Conservation (phyloP, 345 rosid species). For the Gossypium anomalum region DNA sequence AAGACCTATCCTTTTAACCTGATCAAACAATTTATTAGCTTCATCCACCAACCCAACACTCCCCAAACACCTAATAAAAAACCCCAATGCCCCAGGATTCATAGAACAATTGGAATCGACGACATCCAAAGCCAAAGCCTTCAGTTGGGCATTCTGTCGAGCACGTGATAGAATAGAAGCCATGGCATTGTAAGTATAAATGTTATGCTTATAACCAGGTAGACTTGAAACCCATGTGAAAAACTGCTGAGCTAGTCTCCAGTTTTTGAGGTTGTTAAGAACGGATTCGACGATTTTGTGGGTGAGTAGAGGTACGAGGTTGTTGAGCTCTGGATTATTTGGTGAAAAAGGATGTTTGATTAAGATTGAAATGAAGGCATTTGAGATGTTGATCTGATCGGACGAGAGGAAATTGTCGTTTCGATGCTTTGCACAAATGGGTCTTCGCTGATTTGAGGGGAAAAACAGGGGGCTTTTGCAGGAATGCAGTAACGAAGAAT, state of each 20-base stretch:
- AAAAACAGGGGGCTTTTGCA: neutral
- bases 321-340: slow-evolving; percentile 40
- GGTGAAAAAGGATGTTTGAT: slow-evolving; percentile 43
- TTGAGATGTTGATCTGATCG: slow-evolving; percentile 29
- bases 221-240: slow-evolving; percentile 69
- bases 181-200: slow-evolving; percentile 80
- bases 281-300: slow-evolving; percentile 64
- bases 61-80: slow-evolving; percentile 72
- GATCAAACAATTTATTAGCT: slow-evolving; percentile 66
- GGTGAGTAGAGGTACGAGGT: slow-evolving; percentile 51
- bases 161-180: slow-evolving; percentile 81
- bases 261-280: slow-evolving; percentile 42
- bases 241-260: slow-evolving; percentile 54
- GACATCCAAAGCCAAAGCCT: slow-evolving; percentile 39
- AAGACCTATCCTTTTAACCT: slow-evolving; percentile 43
- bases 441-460: slow-evolving; percentile 12
- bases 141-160: slow-evolving; percentile 82
- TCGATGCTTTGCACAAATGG: slow-evolving; percentile 23
- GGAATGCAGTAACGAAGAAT: neutral
- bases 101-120: slow-evolving; percentile 50
- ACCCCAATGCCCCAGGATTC: slow-evolving; percentile 81
- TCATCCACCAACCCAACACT: slow-evolving; percentile 57
- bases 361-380: slow-evolving; percentile 48
- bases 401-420: slow-evolving; percentile 24
- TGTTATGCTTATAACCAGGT: slow-evolving; percentile 52